These are phyloP conservation scores for Fusarium devonianum DNA, from an alignment of 2,329 filamentous ascomycete species.

Conservation along the genomic window DNA sequence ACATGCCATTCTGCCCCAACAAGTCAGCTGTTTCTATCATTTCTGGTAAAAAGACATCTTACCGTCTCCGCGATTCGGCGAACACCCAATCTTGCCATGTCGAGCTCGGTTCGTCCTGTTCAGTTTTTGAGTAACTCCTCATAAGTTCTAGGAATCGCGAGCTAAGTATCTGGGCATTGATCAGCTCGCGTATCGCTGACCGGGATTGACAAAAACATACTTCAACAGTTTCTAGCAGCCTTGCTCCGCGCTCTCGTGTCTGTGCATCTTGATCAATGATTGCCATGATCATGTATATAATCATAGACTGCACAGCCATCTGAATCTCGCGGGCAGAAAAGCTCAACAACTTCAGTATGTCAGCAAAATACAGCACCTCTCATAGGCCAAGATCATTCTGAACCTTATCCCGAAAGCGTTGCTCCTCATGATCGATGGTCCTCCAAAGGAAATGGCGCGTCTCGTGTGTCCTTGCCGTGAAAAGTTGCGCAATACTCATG, in stretches of 20 bases:
- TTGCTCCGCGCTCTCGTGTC: constrained; percentile 1
- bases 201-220: neutral
- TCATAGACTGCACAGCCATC: constrained; percentile 34
- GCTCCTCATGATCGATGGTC: constrained; percentile 36
- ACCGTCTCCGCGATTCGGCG: constrained; percentile 43
- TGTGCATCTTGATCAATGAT: constrained; percentile 29
- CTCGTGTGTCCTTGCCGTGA: constrained; percentile 33
- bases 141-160: constrained; percentile 14
- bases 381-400: fast-evolving
- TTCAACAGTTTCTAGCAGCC: constrained; percentile 30
- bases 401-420: constrained; percentile 33
- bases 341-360: neutral
- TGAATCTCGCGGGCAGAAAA: constrained; percentile 23
- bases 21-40: neutral
- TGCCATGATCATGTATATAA: constrained; percentile 45
- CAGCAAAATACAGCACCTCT: no score
- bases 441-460: constrained; percentile 41
- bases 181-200: neutral
- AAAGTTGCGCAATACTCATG: constrained; percentile 39
- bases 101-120: constrained; percentile 21
- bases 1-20: constrained; percentile 23
- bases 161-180: constrained; percentile 15
- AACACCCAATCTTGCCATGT: constrained; percentile 45
- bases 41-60: neutral
- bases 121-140: constrained; percentile 16